Percentiles rank a stretch among this genome's conserved stretches.
phyloP scores from a whole-genome alignment of 2,329 filamentous ascomycete species.

The Plenodomus tracheiphilus region DNA sequence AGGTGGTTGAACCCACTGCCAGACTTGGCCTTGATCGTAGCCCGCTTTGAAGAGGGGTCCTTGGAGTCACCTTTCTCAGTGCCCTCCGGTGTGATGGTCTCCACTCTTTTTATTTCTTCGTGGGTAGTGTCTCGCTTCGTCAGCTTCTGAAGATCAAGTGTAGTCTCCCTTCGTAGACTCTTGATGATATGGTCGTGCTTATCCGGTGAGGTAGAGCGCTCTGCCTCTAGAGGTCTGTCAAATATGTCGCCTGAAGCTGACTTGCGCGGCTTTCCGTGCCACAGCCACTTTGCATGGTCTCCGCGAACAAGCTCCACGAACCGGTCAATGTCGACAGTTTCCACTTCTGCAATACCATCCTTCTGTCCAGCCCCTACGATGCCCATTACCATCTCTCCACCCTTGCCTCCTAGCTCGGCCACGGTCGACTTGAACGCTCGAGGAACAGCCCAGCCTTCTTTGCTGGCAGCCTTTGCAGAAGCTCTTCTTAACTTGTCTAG shows the following conservation, averaged over 20 bases:
- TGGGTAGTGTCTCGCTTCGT: constrained; percentile 33
- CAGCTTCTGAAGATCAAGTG: constrained; percentile 33
- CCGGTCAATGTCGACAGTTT: constrained; percentile 85
- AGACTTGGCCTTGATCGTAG: constrained; percentile 77
- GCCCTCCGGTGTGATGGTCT: constrained; percentile 22
- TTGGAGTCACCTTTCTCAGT: constrained; percentile 56
- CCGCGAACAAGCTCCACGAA: constrained; percentile 80
- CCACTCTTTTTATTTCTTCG: constrained; percentile 35
- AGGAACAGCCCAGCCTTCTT: constrained; percentile 89
- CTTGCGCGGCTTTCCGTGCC: constrained; percentile 86
- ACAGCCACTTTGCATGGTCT: constrained; percentile 88
- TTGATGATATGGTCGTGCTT: constrained; percentile 51
- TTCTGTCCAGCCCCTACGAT: constrained; percentile 85
- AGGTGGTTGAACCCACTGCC: constrained; percentile 82
- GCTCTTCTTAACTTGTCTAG: constrained; percentile 76
- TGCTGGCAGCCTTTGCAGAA: constrained; percentile 88
- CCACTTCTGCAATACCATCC: constrained; percentile 86
- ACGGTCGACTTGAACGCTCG: constrained; percentile 94
- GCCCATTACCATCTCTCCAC: constrained; percentile 93
- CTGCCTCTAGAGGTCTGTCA: constrained; percentile 42
- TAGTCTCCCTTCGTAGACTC: constrained; percentile 56
- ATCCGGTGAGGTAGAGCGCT: constrained; percentile 58
- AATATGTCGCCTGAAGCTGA: constrained; percentile 46
- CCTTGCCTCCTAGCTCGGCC: constrained; percentile 88
- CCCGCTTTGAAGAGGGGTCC: constrained; percentile 60